Evolutionary conservation across 768 basidiomycete genomes (phyloP).

Genomic region (Xanthoconium purpureum): DNA sequence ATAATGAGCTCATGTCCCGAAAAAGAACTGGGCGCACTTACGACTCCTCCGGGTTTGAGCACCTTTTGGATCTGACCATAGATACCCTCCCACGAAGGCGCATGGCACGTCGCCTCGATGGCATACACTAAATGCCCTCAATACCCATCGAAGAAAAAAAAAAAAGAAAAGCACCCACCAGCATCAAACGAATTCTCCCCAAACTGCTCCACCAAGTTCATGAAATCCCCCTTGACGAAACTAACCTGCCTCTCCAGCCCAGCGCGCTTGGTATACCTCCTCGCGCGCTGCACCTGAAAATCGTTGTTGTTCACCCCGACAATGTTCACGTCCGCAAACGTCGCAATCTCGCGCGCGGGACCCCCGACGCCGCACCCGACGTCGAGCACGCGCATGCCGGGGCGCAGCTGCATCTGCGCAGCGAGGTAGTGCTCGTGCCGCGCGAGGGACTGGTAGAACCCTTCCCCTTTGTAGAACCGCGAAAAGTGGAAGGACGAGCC

Average conservation of each 20-base stretch:
- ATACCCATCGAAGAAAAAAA: no score
- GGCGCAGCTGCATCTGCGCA: conserved; percentile 73
- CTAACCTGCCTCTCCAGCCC: conserved; percentile 74
- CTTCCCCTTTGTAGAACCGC: conserved; percentile 92
- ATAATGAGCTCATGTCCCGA: background rate
- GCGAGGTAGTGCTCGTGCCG: conserved; percentile 98
- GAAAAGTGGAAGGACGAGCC: conserved; percentile 92
- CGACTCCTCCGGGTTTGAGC: conserved; percentile 92
- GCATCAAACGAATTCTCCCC: conserved; percentile 94
- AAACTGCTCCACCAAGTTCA: conserved; percentile 89
- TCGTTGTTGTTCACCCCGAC: conserved; percentile 95
- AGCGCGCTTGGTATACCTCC: conserved; percentile 72
- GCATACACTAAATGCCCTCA: conserved; percentile 70
- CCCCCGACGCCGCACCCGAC: conserved; percentile 99
- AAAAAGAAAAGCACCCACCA: conserved; percentile 46
- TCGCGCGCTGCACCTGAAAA: conserved; percentile 88
- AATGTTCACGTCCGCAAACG: conserved; percentile 81
- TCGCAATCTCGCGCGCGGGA: conserved; percentile 92
- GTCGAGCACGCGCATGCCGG: conserved; percentile 95
- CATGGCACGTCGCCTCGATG: conserved; percentile 97
- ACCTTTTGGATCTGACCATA: conserved; percentile 92
- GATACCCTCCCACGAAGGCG: conserved; percentile 93
- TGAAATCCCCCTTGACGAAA: conserved; percentile 94
- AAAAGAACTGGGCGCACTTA: conserved; percentile 40
- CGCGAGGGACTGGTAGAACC: conserved; percentile 65